Conservation (phyloP, 495 filamentous ascomycete genomes). For the Podospora sp. region DNA sequence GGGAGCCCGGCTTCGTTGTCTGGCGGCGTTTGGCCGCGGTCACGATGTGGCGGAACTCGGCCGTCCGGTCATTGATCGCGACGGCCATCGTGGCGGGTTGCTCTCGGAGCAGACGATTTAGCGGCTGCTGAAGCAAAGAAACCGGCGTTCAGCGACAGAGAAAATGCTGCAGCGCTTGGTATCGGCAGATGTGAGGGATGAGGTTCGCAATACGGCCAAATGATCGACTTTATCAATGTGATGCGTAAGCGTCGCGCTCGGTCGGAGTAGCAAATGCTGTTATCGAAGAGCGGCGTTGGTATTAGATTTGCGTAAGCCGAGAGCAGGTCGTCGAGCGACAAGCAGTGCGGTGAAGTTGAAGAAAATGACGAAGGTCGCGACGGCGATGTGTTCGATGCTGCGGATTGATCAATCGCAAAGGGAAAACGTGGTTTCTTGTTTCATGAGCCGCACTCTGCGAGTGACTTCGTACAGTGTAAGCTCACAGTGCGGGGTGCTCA, state of each 20-base stretch:
- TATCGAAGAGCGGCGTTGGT: background rate
- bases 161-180: background rate
- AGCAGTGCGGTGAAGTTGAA: background rate
- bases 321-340: slow-evolving; percentile 1
- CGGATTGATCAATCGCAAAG: slow-evolving; percentile 22
- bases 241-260: slow-evolving; percentile 15
- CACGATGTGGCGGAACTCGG: slow-evolving; percentile 90
- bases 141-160: background rate
- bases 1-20: slow-evolving; percentile 69
- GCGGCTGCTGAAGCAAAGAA: background rate
- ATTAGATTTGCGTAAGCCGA: slow-evolving; percentile 13
- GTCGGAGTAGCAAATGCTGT: background rate
- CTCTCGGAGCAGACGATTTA: background rate
- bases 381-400: slow-evolving; percentile 16
- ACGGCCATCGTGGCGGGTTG: slow-evolving; percentile 48
- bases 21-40: slow-evolving; percentile 77
- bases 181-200: background rate
- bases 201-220: background rate
- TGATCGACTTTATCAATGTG: background rate
- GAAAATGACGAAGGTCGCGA: background rate
- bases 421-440: slow-evolving; percentile 34
- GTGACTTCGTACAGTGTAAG: slow-evolving; percentile 11
- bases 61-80: slow-evolving; percentile 95
- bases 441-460: slow-evolving; percentile 19
- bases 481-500: background rate